Evolutionary conservation across 306 rosid genomes (phyloP).

Genomic region (Lithocarpus polystachyus): DNA sequence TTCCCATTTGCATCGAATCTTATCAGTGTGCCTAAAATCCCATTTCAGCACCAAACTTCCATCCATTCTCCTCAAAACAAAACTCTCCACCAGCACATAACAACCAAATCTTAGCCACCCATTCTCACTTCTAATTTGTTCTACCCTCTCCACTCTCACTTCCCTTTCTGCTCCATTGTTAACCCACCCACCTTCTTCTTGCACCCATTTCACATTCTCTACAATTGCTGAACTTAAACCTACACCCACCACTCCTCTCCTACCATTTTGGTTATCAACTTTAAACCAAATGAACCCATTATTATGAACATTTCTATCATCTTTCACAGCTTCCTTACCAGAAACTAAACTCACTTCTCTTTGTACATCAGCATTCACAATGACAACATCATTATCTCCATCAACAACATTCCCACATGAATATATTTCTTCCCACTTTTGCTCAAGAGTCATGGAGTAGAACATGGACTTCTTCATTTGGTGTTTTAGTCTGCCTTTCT

Average conservation of each 20-base stretch:
- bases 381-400: slow-evolving; percentile 29
- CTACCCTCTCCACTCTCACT: slow-evolving; percentile 44
- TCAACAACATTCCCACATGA: slow-evolving; percentile 38
- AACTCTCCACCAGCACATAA: slow-evolving; percentile 68
- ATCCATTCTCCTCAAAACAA: slow-evolving; percentile 53
- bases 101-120: slow-evolving; percentile 59
- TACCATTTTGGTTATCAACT: slow-evolving; percentile 24
- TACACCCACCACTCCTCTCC: slow-evolving; percentile 25
- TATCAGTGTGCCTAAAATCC: slow-evolving; percentile 59
- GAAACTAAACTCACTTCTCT: slow-evolving; percentile 56
- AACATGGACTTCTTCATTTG: slow-evolving; percentile 65
- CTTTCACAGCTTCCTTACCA: slow-evolving; percentile 52
- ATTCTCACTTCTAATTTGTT: slow-evolving; percentile 35
- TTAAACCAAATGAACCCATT: slow-evolving; percentile 50
- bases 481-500: slow-evolving; percentile 27
- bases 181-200: slow-evolving; percentile 74
- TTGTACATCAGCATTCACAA: slow-evolving; percentile 45
- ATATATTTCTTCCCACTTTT: slow-evolving; percentile 80
- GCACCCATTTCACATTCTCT: slow-evolving; percentile 66
- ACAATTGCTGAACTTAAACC: slow-evolving; percentile 63
- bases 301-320: slow-evolving; percentile 20
- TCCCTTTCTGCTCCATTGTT: slow-evolving; percentile 39
- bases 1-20: slow-evolving; percentile 55
- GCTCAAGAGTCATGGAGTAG: slow-evolving; percentile 68
- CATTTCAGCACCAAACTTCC: slow-evolving; percentile 49